Evolutionary conservation across 2,329 filamentous ascomycete species (phyloP), one percentile per base, ranked within the genome.

Genomic region (Westerdykella ornata): DNA sequence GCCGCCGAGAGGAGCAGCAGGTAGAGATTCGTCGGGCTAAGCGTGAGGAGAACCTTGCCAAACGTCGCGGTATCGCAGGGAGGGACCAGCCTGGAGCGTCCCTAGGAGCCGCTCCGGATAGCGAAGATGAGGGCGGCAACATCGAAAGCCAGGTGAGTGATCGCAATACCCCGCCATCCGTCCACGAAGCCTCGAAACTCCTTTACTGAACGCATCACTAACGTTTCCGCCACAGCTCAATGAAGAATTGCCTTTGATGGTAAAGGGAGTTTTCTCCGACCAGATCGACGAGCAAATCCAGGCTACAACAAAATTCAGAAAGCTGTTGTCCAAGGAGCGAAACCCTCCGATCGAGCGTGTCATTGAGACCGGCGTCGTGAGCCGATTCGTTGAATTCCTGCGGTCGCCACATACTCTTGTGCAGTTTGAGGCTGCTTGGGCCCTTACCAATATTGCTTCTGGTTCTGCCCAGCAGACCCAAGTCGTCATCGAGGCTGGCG

Each of bases 261-360:
- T 97, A 48, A 78, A 85, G 63, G 92, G 92, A 49, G 92, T 98
- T 63, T 97, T 98, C 74, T 98, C 92, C 51, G 90, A 98, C 52
- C 88, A 97, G 72, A 96, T 98, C 70, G 92, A 98, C 66, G 80
- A 85, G 56, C 92, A 98, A 72, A 98, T 98, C 58, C 83, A 90
- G 71, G 88, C 90, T 44, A 98, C 92, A 19, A 98, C 92, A 56
- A 96, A 95, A 70, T 98, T 98, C 77, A 79, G 92, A 67, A 98
- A 98, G 77, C 80, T 98, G 32, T 76, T 98, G 19, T 96, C 88
- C 54, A 98, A 98, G 75, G 92, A 98, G 76, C 87, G 92, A 65
- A 98, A 98, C 74, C 92, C 92, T 35, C 92, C 92, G 35, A 98
- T 98, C 66, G 92, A 98, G 74, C 88, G 94, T 66, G 92, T 98